Percentiles rank a stretch among this genome's conserved stretches.
phyloP scores from a whole-genome alignment of 2,329 filamentous ascomycete genomes.

The Plenodomus biglobosus region DNA sequence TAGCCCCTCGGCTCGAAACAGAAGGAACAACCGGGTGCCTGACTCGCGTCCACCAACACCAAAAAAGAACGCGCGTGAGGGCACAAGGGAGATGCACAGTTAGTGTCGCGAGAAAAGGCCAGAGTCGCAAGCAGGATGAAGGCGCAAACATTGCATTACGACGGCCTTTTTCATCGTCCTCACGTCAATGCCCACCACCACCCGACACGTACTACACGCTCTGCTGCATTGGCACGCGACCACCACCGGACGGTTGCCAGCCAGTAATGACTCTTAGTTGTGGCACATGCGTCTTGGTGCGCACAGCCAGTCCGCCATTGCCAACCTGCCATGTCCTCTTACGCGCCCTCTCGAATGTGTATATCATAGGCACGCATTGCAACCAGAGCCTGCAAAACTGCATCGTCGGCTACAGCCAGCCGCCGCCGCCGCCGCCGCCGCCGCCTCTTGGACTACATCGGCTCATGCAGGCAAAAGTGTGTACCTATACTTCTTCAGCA shows the following conservation, averaged over 20 bases:
- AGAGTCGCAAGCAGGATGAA: too few species aligned
- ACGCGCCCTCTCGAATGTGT: not conserved
- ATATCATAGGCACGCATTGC: not conserved
- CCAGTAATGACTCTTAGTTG: slow-evolving; percentile 31
- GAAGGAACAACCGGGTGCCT: slow-evolving; percentile 5
- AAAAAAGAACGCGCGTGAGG: too few species aligned
- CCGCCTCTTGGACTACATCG: too few species aligned
- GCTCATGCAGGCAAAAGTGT: too few species aligned
- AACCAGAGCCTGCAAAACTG: not conserved
- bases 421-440: too few species aligned
- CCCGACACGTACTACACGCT: slow-evolving; percentile 21
- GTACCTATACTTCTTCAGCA: too few species aligned
- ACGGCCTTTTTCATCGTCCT: not conserved
- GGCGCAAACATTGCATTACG: not conserved
- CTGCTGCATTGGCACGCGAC: slow-evolving; percentile 38
- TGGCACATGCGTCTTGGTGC: slow-evolving; percentile 44
- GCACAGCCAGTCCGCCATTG: not conserved
- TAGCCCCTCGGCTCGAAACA: slow-evolving; percentile 5
- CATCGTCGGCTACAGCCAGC: too few species aligned
- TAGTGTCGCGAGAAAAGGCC: not conserved
- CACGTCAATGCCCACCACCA: slow-evolving; percentile 9
- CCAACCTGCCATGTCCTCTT: not conserved
- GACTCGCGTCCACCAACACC: slow-evolving; percentile 1
- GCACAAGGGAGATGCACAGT: not conserved
- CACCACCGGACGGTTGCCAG: slow-evolving; percentile 12